phyloP scores from a whole-genome alignment of 208 protist species.

The Trypanosoma mega region DNA sequence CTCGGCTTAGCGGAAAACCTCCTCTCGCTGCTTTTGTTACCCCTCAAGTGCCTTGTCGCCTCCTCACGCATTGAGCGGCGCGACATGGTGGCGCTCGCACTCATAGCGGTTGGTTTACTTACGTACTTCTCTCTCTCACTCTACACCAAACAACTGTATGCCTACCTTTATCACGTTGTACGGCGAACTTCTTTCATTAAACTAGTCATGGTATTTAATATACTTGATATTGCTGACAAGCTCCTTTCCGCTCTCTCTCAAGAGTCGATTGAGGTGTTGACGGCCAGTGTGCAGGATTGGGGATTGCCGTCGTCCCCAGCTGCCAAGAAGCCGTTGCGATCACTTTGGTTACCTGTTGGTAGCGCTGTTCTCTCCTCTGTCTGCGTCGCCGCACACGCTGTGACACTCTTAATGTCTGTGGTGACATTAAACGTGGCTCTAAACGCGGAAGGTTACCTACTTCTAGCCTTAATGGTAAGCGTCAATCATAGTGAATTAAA shows the following conservation, averaged over 20 bases:
- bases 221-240: constrained; percentile 91
- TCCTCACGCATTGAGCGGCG: constrained; percentile 24
- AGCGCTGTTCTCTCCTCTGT: constrained; percentile 26
- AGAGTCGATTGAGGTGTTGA: constrained; percentile 90
- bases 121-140: constrained; percentile 26
- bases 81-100: constrained; percentile 27
- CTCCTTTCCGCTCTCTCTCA: constrained; percentile 89
- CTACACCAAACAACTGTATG: constrained; percentile 42
- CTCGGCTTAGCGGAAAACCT: constrained; percentile 35
- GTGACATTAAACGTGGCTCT: constrained; percentile 94
- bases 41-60: constrained; percentile 27
- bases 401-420: constrained; percentile 82
- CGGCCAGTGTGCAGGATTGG: constrained; percentile 31
- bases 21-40: constrained; percentile 28
- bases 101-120: constrained; percentile 32
- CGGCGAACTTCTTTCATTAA: constrained; percentile 90
- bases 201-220: constrained; percentile 95
- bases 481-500: constrained; percentile 95
- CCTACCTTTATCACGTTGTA: constrained; percentile 84
- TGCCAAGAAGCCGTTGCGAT: background rate
- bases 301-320: background rate
- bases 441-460: constrained; percentile 86
- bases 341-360: constrained; percentile 26
- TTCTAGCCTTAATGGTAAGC: constrained; percentile 92
- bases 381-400: constrained; percentile 63